phyloP scores from a whole-genome alignment of 257 asterid species.

The Przewalskia tangutica region DNA sequence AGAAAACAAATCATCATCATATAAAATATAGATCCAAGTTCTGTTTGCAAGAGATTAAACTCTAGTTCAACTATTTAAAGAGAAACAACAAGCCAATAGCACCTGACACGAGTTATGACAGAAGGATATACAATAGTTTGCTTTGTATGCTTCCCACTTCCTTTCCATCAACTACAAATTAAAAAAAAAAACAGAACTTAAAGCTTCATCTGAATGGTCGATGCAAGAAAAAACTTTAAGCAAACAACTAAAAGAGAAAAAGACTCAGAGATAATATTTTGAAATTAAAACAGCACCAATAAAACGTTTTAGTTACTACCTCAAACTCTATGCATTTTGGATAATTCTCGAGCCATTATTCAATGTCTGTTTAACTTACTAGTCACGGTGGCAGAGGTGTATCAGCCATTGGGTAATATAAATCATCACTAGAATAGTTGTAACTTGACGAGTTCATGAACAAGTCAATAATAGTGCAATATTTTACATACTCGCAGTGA shows the following conservation, averaged over 20 bases:
- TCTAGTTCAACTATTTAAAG: neutral
- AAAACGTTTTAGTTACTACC: neutral
- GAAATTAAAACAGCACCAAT: neutral
- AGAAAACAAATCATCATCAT: neutral
- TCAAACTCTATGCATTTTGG: neutral
- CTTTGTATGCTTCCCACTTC: slow-evolving; percentile 85
- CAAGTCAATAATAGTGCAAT: neutral
- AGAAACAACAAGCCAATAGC: neutral
- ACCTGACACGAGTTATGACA: neutral
- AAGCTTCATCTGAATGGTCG: neutral
- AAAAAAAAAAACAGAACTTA: neutral
- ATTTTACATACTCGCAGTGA: neutral
- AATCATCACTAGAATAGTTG: neutral
- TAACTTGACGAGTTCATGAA: neutral
- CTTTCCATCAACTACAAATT: slow-evolving; percentile 67
- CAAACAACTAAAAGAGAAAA: neutral
- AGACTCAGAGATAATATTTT: neutral
- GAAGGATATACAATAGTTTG: slow-evolving; percentile 59
- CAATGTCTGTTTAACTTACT: neutral
- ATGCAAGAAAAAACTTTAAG: neutral
- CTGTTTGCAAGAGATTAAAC: neutral
- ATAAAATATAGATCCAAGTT: neutral
- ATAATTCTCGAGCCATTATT: neutral
- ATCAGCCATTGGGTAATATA: neutral
- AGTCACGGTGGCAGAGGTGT: neutral